Conservation (phyloP, 2,329 filamentous ascomycete genomes). For the Microascus cirrosus region DNA sequence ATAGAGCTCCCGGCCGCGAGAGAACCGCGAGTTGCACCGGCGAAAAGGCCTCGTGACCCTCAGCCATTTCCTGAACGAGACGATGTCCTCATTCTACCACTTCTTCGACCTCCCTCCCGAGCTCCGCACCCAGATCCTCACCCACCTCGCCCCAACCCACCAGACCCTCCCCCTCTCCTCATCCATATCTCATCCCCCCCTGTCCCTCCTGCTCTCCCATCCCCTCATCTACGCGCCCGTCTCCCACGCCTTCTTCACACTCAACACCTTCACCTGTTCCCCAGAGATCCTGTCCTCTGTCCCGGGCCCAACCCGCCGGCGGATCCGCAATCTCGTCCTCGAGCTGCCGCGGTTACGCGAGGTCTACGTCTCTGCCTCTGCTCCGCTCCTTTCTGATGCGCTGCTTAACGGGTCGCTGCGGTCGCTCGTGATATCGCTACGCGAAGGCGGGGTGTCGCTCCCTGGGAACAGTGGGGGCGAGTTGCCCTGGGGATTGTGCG, state of each 20-base stretch:
- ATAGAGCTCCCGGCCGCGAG: too few species aligned
- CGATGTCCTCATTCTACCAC: background rate
- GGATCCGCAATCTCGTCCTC: conserved; percentile 50
- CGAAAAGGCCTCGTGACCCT: background rate
- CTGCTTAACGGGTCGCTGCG: conserved; percentile 1
- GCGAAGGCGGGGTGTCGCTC: background rate
- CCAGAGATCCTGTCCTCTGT: conserved; percentile 8
- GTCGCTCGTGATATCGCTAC: background rate
- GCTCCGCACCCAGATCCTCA: conserved; percentile 38
- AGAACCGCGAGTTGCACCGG: too few species aligned
- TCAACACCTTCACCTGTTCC: background rate
- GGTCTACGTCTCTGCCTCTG: background rate
- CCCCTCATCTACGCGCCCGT: conserved; percentile 44
- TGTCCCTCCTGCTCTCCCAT: conserved; percentile 34
- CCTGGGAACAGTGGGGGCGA: background rate
- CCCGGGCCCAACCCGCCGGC: conserved; percentile 52
- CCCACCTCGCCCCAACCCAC: conserved; percentile 37
- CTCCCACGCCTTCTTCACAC: conserved; percentile 24
- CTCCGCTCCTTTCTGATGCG: background rate
- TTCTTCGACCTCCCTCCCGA: conserved; percentile 43
- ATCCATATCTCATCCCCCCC: conserved; percentile 38
- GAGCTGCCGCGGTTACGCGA: conserved; percentile 24
- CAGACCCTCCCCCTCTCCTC: conserved; percentile 51
- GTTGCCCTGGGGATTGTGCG: background rate
- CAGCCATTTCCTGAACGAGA: background rate